phyloP scores from a whole-genome alignment of 1,284 basidiomycete species.

The Pseudozyma pruni region DNA sequence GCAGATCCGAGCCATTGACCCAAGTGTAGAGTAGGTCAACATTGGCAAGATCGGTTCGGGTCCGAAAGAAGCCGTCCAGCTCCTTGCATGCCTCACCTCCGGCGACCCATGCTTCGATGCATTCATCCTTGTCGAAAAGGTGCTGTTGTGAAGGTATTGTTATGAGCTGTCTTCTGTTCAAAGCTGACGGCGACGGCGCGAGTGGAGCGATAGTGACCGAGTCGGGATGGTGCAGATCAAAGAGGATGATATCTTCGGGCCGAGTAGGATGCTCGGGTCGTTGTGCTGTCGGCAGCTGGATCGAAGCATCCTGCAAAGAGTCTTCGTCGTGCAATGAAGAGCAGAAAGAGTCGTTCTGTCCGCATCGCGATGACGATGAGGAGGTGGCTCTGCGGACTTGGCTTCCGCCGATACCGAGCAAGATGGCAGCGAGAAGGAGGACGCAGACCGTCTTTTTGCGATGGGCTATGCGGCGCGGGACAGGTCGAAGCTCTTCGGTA shows the following conservation, averaged over 20 bases:
- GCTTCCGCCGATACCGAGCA: constrained; percentile 20
- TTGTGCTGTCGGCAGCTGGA: constrained; percentile 18
- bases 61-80: constrained; percentile 15
- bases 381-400: constrained; percentile 3
- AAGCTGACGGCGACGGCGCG: constrained; percentile 9
- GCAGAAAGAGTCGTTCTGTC: neutral
- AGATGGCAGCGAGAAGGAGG: constrained; percentile 21
- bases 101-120: constrained; percentile 34
- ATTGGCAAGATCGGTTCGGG: constrained; percentile 13
- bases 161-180: constrained; percentile 27
- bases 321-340: constrained; percentile 32
- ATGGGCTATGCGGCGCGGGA: neutral
- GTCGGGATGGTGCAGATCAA: constrained; percentile 33
- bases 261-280: constrained; percentile 16
- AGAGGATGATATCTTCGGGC: constrained; percentile 20
- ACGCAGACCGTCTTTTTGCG: constrained; percentile 13
- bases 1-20: constrained; percentile 53
- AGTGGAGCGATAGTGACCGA: neutral
- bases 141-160: constrained; percentile 21
- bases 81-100: constrained; percentile 25
- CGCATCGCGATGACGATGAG: neutral
- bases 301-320: constrained; percentile 26
- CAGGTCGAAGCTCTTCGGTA: constrained; percentile 1
- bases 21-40: constrained; percentile 46
- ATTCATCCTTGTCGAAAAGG: constrained; percentile 19